Evolutionary conservation across 331 rosid species (phyloP).

Genomic region (Arachis monticola): DNA sequence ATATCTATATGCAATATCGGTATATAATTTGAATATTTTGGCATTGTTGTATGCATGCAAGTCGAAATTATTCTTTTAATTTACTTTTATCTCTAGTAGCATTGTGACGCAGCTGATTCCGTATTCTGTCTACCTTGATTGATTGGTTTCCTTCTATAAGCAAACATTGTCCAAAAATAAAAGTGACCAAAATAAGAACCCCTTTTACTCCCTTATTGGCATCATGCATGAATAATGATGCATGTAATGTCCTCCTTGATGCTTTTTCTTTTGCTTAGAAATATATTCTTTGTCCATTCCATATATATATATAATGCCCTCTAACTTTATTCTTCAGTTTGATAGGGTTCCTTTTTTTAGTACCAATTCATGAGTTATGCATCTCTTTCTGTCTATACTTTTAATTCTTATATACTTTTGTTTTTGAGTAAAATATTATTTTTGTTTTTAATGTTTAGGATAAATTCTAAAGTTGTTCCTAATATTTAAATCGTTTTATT

Average conservation of each 20-base stretch:
- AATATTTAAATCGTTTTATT: too few species aligned
- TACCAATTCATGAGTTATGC: constrained; percentile 22
- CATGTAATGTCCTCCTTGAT: constrained; percentile 47
- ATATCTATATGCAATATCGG: background rate
- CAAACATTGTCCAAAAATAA: constrained; percentile 31
- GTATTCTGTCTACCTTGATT: constrained; percentile 38
- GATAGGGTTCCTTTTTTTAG: constrained; percentile 16
- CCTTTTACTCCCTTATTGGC: constrained; percentile 29
- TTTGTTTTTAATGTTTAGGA: too few species aligned
- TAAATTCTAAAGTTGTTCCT: too few species aligned
- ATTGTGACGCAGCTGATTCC: constrained; percentile 44
- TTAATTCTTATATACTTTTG: background rate
- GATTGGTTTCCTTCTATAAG: constrained; percentile 22
- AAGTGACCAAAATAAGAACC: constrained; percentile 27
- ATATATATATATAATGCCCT: constrained; percentile 52
- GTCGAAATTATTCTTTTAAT: constrained; percentile 13
- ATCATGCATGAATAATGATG: constrained; percentile 11
- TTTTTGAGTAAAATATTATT: too few species aligned
- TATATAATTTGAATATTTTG: constrained; percentile 24
- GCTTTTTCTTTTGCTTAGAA: constrained; percentile 46
- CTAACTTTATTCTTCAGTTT: constrained; percentile 42
- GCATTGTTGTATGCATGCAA: background rate
- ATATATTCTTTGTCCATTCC: constrained; percentile 46
- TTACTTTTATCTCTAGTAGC: background rate
- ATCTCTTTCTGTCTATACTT: background rate